phyloP scores from a whole-genome alignment of 441 rosid species.

The Kokia cookei region DNA sequence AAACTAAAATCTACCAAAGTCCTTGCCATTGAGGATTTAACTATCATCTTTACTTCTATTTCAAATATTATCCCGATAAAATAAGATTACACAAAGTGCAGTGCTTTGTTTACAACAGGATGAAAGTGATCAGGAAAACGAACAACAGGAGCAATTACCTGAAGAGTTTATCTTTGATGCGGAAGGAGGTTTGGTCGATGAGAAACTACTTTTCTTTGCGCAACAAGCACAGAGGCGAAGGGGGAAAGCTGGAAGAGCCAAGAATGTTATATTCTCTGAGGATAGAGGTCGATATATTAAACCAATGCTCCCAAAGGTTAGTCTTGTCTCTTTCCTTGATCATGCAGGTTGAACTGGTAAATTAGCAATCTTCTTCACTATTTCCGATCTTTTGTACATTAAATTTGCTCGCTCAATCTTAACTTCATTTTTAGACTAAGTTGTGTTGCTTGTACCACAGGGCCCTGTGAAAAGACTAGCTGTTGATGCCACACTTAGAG shows the following conservation, averaged over 20 bases:
- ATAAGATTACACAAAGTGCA: not conserved
- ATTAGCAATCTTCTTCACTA: not conserved
- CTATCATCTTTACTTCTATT: not conserved
- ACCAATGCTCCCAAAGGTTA: conserved; percentile 98
- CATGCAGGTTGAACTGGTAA: not conserved
- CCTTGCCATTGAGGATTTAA: not conserved
- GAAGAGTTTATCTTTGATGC: conserved; percentile 98
- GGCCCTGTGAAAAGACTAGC: conserved; percentile 96
- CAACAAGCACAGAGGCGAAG: conserved; percentile 92
- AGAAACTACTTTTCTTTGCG: conserved; percentile 95
- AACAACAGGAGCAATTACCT: conserved; percentile 93
- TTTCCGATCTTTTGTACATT: not conserved
- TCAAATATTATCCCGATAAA: not conserved
- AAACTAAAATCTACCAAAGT: not conserved
- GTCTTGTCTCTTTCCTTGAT: not conserved
- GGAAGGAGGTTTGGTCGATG: conserved; percentile 98
- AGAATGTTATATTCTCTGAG: conserved; percentile 95
- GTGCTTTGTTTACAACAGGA: conserved; percentile 31
- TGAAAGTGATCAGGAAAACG: conserved; percentile 60
- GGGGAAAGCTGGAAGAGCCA: conserved; percentile 99
- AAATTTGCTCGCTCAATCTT: not conserved
- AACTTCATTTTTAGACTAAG: conserved; percentile 6
- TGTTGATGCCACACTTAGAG: conserved; percentile 98
- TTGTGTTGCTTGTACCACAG: conserved; percentile 29
- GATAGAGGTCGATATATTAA: conserved; percentile 97